Conservation (phyloP, 2,329 filamentous ascomycete species). For the Ceratocystis variospora region DNA sequence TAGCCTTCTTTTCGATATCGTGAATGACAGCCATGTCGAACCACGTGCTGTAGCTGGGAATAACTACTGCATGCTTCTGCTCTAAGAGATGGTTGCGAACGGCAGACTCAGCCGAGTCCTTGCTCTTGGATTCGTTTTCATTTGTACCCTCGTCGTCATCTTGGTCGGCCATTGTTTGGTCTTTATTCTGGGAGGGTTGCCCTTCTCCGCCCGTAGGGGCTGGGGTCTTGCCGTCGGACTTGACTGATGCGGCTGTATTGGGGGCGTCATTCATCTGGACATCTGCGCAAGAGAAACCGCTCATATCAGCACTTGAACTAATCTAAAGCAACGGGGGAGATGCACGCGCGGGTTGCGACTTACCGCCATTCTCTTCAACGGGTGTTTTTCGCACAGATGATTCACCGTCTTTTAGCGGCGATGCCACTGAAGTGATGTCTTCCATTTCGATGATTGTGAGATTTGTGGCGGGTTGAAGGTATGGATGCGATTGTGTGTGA, state of each 20-base stretch:
- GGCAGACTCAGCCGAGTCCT: constrained; percentile 67
- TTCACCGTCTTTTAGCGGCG: constrained; percentile 9
- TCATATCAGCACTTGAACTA: background rate
- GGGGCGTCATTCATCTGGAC: constrained; percentile 47
- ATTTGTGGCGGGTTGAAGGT: background rate
- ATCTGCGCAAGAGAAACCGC: constrained; percentile 31
- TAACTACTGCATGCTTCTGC: constrained; percentile 88
- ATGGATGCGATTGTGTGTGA: background rate
- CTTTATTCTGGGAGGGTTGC: constrained; percentile 28
- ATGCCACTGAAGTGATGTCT: constrained; percentile 3
- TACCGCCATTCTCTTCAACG: constrained; percentile 19
- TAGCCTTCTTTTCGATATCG: constrained; percentile 79
- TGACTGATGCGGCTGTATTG: constrained; percentile 36
- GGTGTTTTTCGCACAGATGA: background rate
- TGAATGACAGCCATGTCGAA: constrained; percentile 96
- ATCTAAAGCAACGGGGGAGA: background rate
- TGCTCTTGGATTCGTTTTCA: constrained; percentile 52
- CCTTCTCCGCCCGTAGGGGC: constrained; percentile 54
- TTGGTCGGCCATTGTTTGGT: constrained; percentile 37
- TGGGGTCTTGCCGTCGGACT: constrained; percentile 47
- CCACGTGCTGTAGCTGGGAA: constrained; percentile 96
- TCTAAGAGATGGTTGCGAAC: constrained; percentile 84
- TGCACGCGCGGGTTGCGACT: background rate
- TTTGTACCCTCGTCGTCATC: constrained; percentile 36
- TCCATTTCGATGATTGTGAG: constrained; percentile 12